Evolutionary conservation across 441 rosid species (phyloP), one percentile per base, ranked within the genome.

Genomic region (Eutrema salsugineum): DNA sequence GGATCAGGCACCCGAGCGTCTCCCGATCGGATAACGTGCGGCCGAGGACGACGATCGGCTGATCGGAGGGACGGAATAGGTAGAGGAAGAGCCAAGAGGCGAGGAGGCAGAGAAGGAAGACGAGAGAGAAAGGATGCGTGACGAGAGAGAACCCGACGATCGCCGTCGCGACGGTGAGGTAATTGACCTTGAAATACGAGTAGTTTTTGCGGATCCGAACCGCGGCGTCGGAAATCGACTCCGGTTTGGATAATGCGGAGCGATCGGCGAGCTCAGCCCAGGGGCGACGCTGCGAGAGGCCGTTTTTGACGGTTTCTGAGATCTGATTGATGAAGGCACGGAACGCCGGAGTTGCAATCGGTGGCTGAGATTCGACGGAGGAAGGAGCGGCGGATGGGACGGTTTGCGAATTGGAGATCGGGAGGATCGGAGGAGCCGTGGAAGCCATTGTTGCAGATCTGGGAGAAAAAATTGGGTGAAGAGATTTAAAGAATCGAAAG

Each of bases 241-340:
- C 91, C 5, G 96, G 93, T 6, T 88, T 78, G 50, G 87, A 47
- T 59, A 90, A 61, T 30, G 88, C 78, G 15, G 78, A 64, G 1
- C 91, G 85, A 77, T 90, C 96, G 0, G 85, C 58, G 11, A 90
- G 83, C 39, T 90, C 93, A 19, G 50, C 57, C 91, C 93, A 90
- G 0, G 93, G 93, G n/a, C 91, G 93, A 39, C 96, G 87, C 50
- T 82, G 83, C 1, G 96, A 90, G 77, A 90, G 79, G 14, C 86
- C 85, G 16, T 70, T 80, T 36, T 81, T 83, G 76, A 83, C 78
- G 47, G 90, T 85, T 6, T 84, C 79, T 7, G 85, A 63, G 69
- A 90, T 77, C 14, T 84, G 91, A 0, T 89, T 82, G 77, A 88
- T 35, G 84, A 90, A 88, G 1, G 80, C 64, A 14, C 86, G 91